Evolutionary conservation across 1,139 yeast species (phyloP).

Genomic region (Candida anutae): DNA sequence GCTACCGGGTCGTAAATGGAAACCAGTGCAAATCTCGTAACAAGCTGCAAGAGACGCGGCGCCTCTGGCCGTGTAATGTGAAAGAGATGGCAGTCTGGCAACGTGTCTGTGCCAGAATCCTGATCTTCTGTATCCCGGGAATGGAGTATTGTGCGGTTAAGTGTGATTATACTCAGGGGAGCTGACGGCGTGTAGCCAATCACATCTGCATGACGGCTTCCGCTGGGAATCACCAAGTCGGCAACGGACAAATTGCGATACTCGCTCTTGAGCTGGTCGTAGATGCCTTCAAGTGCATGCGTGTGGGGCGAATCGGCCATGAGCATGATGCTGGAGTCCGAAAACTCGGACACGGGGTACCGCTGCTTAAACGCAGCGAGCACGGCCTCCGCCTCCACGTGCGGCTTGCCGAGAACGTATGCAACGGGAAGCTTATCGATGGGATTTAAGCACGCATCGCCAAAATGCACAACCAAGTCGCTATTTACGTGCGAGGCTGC

Average conservation of each 20-base stretch:
- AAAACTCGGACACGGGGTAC: slow-evolving; percentile 20
- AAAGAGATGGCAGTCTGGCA: slow-evolving; percentile 45
- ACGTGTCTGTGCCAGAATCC: slow-evolving; percentile 9
- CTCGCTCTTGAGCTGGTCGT: slow-evolving; percentile 20
- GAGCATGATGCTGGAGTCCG: slow-evolving; percentile 36
- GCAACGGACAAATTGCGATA: slow-evolving; percentile 43
- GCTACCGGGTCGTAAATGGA: slow-evolving; percentile 38
- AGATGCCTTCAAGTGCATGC: slow-evolving; percentile 28
- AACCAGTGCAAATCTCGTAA: slow-evolving; percentile 58
- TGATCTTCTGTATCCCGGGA: slow-evolving; percentile 10
- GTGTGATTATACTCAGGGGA: slow-evolving; percentile 5
- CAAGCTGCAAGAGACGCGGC: slow-evolving; percentile 67
- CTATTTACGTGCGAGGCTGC: slow-evolving; percentile 92
- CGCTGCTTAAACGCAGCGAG: slow-evolving; percentile 27
- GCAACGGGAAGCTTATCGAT: slow-evolving; percentile 64
- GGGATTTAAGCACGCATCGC: slow-evolving; percentile 87
- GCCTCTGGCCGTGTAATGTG: slow-evolving; percentile 71
- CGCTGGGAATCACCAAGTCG: slow-evolving; percentile 32
- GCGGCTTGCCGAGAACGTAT: slow-evolving; percentile 70
- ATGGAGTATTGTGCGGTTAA: slow-evolving; percentile 22
- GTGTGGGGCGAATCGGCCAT: slow-evolving; percentile 68
- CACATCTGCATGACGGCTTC: slow-evolving; percentile 21
- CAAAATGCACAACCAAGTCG: slow-evolving; percentile 84
- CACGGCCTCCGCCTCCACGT: slow-evolving; percentile 28
- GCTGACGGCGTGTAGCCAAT: slow-evolving; percentile 30